Base-by-base conservation (phyloP, 371 early-diverging fungal genomes). In the Furculomyces boomerangus region DNA sequence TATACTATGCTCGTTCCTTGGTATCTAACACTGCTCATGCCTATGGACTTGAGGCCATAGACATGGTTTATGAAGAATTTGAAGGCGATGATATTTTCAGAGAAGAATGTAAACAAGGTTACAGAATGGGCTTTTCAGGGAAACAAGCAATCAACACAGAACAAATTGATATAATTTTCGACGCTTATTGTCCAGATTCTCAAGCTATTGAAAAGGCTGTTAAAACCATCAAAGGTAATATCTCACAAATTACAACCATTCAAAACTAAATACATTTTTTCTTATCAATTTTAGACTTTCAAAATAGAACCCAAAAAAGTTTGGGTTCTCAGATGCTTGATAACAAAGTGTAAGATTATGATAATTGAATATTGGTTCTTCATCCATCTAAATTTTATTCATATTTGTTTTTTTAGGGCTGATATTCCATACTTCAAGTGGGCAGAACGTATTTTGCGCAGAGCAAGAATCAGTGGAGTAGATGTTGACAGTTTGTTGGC, bases 131-230 rank as follows among this genome's bases (percentile, higher is more conserved):
- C 3, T 93, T 90, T 69, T 79, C 88, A 26, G 94, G 94, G 50
- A 93, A 93, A 71, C 91, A 90, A 67, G 90, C 89, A 1, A 88
- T 93, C 51, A 93, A 93, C 60, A 93, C 94, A 27, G 73, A 72
- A 3, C 94, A 93, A 61, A 75, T 92, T 22, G 82, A 84, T 22
- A 72, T 72, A 7, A 90, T 93, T 55, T 89, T 92, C 53, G 61
- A 67, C 24, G 60, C 61, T 31, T 93, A 87, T 63, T 60, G 80
- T 52, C 94, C 94, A 10, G 77, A 79, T 28, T 67, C 66, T 26
- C 67, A 74, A 57, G 53, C 58, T n/a, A 48, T 74, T 10, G 31
- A 45, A 7, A 50, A 60, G 16, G 74, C 74, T 5, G 43, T 31
- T 30, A 49, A 63, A 16, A 73, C 72, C 24, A 63, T 72, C 16